phyloP scores from a whole-genome alignment of 2,329 filamentous ascomycete species.

The Xylaria polymorpha region DNA sequence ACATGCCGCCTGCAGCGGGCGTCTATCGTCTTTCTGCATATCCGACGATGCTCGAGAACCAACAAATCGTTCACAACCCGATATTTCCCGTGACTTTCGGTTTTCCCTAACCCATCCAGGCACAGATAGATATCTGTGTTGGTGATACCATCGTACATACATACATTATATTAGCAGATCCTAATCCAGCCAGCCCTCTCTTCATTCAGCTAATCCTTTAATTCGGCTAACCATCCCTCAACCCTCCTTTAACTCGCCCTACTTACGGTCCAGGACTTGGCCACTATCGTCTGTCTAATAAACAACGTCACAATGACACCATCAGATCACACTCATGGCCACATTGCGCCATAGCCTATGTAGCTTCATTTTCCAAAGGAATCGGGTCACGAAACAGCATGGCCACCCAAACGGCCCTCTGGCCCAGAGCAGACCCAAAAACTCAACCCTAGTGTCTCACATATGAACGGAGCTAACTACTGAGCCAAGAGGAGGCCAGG shows the following conservation, averaged over 20 bases:
- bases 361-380: neutral
- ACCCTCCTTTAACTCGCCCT: neutral
- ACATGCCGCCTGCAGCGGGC: neutral
- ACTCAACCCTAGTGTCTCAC: conserved; percentile 12
- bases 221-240: too few relatives aligned
- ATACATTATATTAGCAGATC: conserved; percentile 13
- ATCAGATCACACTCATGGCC: neutral
- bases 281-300: neutral
- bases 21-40: conserved; percentile 1
- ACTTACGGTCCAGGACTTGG: neutral
- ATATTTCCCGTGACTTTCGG: neutral
- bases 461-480: neutral
- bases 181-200: neutral
- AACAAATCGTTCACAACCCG: conserved; percentile 3
- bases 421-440: conserved; percentile 14
- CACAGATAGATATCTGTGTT: neutral
- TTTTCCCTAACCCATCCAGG: conserved; percentile 3
- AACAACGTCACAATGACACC: conserved; percentile 12
- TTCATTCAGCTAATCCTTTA: too few relatives aligned
- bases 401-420: neutral
- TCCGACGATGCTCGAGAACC: neutral
- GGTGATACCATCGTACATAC: conserved; percentile 14
- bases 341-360: neutral
- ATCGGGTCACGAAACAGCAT: conserved; percentile 5
- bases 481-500: conserved; percentile 22